A percentile compares a stretch with the other conserved stretches of the same genome.
These are phyloP conservation scores for Dothideomycetes sp. DNA, from an alignment of 2,329 filamentous ascomycete species.

Conservation along the genomic window DNA sequence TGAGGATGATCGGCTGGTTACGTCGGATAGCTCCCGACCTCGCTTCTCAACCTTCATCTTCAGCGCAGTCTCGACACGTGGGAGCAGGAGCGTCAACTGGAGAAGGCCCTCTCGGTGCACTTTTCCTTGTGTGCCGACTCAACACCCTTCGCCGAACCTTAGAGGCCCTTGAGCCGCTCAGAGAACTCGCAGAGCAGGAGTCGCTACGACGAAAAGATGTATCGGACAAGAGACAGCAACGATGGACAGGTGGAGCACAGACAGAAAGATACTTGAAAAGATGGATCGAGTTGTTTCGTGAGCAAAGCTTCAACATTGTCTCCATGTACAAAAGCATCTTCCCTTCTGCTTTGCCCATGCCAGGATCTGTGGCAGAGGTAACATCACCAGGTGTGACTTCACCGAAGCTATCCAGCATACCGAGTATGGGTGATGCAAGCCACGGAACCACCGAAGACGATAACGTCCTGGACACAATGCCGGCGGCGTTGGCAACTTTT, in stretches of 20 bases:
- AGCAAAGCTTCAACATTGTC: constrained; percentile 92
- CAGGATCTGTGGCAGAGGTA: constrained; percentile 14
- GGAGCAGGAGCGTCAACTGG: neutral
- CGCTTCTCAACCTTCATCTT: constrained; percentile 24
- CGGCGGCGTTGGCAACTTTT: constrained; percentile 72
- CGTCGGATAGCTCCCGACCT: constrained; percentile 77
- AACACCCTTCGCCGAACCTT: constrained; percentile 70
- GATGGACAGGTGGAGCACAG: constrained; percentile 65
- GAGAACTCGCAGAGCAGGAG: constrained; percentile 84
- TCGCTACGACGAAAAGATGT: constrained; percentile 33
- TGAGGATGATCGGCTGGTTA: constrained; percentile 86
- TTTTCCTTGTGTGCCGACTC: constrained; percentile 81
- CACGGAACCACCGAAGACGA: constrained; percentile 5
- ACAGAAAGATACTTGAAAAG: constrained; percentile 89
- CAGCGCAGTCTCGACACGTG: constrained; percentile 16
- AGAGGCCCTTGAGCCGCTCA: constrained; percentile 71
- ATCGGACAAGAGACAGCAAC: constrained; percentile 18
- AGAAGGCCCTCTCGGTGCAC: constrained; percentile 62
- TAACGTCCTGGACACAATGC: constrained; percentile 21
- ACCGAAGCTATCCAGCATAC: constrained; percentile 1
- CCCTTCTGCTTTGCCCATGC: constrained; percentile 42
- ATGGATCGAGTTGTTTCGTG: constrained; percentile 94
- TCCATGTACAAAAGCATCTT: constrained; percentile 92
- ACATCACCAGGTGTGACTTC: neutral
- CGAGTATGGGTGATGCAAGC: neutral